These are phyloP conservation scores for Phaeophleospora eucalypticola DNA, from an alignment of 2,329 filamentous ascomycete genomes.

Conservation along the genomic window DNA sequence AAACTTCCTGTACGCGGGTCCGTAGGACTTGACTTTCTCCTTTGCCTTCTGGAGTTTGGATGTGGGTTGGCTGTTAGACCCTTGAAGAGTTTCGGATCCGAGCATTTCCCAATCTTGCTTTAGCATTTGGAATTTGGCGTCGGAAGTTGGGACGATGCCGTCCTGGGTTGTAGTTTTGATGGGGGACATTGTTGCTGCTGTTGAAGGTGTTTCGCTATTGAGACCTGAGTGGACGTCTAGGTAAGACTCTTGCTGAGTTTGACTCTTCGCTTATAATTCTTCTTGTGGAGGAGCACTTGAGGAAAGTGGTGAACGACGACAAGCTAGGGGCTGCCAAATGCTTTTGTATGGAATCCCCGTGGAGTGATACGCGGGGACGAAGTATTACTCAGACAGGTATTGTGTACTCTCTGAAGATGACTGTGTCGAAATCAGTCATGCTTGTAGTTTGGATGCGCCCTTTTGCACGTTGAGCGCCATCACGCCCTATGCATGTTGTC, in stretches of 20 bases:
- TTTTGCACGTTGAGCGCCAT: background rate
- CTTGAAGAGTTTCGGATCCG: background rate
- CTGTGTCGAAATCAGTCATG: background rate
- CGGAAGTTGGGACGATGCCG: too few relatives aligned
- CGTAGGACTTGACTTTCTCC: background rate
- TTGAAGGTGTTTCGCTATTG: too few relatives aligned
- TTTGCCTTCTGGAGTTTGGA: background rate
- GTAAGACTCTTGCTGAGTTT: too few relatives aligned
- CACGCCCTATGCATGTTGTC: background rate
- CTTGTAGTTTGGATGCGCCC: background rate
- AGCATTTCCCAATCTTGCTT: background rate
- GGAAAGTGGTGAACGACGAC: too few relatives aligned
- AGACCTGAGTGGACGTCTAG: too few relatives aligned
- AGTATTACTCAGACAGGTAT: background rate
- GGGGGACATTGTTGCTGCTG: too few relatives aligned
- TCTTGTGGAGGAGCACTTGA: too few relatives aligned
- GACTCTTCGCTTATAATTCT: too few relatives aligned
- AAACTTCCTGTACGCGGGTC: background rate
- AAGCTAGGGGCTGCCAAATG: too few relatives aligned
- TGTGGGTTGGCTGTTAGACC: background rate
- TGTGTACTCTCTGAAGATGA: background rate
- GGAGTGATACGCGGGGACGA: too few relatives aligned
- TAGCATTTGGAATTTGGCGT: background rate
- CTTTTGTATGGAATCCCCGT: too few relatives aligned
- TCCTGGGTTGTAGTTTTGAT: too few relatives aligned